phyloP scores from a whole-genome alignment of 306 rosid species.

The Ormosia semicastrata region DNA sequence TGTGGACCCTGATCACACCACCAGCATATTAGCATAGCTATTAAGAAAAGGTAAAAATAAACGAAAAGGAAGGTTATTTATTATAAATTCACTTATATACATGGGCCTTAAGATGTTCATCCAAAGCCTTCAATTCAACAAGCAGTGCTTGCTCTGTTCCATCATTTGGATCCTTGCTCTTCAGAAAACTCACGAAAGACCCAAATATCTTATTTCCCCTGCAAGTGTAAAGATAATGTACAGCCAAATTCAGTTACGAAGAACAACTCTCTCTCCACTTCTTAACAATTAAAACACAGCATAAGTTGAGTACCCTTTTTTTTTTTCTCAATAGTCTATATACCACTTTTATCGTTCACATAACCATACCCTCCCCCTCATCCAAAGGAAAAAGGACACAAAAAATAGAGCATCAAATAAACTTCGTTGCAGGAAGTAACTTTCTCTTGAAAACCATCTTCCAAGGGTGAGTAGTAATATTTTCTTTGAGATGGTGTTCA shows the following conservation, averaged over 20 bases:
- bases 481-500: not conserved
- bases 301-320: not conserved
- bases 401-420: not conserved
- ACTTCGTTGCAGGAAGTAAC: not conserved
- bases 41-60: not conserved
- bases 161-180: slow-evolving; percentile 85
- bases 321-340: not conserved
- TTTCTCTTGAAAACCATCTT: not conserved
- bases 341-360: not conserved
- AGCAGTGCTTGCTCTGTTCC: slow-evolving; percentile 84
- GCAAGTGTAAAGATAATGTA: not conserved
- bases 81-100: slow-evolving; percentile 44
- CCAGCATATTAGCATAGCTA: slow-evolving; percentile 26
- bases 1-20: slow-evolving; percentile 67
- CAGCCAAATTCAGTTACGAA: not conserved
- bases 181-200: slow-evolving; percentile 59
- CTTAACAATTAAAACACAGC: not conserved
- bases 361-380: not conserved
- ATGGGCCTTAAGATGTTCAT: slow-evolving; percentile 80
- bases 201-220: slow-evolving; percentile 87
- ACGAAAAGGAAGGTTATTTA: not conserved
- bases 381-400: not conserved
- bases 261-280: not conserved
- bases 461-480: not conserved
- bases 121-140: slow-evolving; percentile 68